phyloP scores from a whole-genome alignment of 208 protist genomes.

The Herpetomonas tarakana region DNA sequence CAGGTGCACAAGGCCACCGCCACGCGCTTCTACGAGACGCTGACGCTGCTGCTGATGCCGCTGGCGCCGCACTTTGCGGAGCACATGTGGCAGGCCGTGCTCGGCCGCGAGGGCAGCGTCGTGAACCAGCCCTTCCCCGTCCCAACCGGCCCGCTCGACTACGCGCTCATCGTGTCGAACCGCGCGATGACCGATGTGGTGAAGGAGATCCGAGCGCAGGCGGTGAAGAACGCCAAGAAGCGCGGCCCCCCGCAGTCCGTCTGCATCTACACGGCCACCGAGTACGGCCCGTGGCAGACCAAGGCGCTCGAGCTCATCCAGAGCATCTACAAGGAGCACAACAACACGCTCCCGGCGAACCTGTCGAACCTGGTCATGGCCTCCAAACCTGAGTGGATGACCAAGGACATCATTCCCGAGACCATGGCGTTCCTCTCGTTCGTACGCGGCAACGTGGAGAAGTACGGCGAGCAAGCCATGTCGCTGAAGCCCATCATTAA shows the following conservation, averaged over 20 bases:
- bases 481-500: constrained; percentile 58
- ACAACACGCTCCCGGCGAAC: constrained; percentile 57
- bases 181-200: constrained; percentile 80
- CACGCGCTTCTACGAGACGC: constrained; percentile 89
- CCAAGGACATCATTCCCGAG: constrained; percentile 76
- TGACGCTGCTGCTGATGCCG: constrained; percentile 94
- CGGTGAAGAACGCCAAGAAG: constrained; percentile 80
- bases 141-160: constrained; percentile 68
- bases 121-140: constrained; percentile 59
- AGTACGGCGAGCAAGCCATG: constrained; percentile 77
- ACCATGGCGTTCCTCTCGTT: constrained; percentile 91
- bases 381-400: constrained; percentile 49
- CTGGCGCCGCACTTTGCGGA: constrained; percentile 97
- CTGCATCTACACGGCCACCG: constrained; percentile 64
- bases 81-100: constrained; percentile 92
- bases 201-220: constrained; percentile 86
- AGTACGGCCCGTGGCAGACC: constrained; percentile 75
- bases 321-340: constrained; percentile 49
- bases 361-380: constrained; percentile 67
- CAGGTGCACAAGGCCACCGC: constrained; percentile 76
- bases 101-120: constrained; percentile 62
- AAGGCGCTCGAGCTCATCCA: constrained; percentile 70
- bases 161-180: constrained; percentile 61
- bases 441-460: constrained; percentile 72
- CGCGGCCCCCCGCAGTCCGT: constrained; percentile 55